Base-by-base conservation (phyloP, 129 eudicot species). In the Kitagawia praeruptora region DNA sequence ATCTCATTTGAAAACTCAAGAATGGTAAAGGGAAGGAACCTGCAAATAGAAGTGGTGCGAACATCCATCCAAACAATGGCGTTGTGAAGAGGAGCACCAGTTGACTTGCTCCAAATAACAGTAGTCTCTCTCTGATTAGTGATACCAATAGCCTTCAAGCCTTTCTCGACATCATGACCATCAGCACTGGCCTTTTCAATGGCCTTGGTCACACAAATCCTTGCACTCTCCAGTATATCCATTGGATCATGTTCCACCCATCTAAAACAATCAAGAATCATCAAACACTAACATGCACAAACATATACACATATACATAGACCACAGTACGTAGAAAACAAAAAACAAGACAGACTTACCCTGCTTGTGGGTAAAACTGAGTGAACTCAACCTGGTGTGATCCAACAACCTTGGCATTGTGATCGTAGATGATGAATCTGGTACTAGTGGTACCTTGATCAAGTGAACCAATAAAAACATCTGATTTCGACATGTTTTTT, bases 31-130 rank as follows among this genome's bases (percentile, higher is more conserved):
- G 42, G 44, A 12, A n/a, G 74, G 16, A 18, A 95, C 99, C 99
- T 95, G 99, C 99, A 95, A 84, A 92, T 85, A 25, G 96, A 83
- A 75, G 85, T 92, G 64, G 99, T 95, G 44, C 99, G 89, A 75
- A 72, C 89, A 86, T 95, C 99, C 99, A 95, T 95, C 99, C 99
- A 95, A 86, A 92, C 97, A 81, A 95, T 95, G 54, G 99, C 99
- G 8, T 95, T 87, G 75, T 95, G 73, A 38, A 95, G 94, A 78
- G 99, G 91, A 38, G 28, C n/a, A 11, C 99, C 99, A 41, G 91
- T 88, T 15, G 97, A 90, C 85, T 87, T 95, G 79, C 99, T 95
- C 99, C 99, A 95, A 80, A 95, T 87, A 34, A 95, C 92, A 56
- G 93, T 89, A 0, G 99, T 95, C 78, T 95, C 99, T 71, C 99